Percentiles rank a stretch among this genome's conserved stretches.
Conservation (phyloP, 805 yeast species). For the Saturnispora bothae region DNA sequence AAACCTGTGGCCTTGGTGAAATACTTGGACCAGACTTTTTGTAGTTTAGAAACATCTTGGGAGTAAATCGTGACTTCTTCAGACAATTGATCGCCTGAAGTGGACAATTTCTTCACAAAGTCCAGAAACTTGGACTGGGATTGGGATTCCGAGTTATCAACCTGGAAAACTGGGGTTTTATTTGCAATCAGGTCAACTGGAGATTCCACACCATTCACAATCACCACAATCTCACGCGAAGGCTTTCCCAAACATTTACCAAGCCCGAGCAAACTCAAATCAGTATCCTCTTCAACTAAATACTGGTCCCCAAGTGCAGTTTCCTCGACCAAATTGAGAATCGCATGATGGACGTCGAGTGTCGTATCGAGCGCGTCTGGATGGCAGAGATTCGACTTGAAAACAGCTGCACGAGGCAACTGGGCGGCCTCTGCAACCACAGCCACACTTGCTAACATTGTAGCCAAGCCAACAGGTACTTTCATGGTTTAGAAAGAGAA, state of each 20-base stretch:
- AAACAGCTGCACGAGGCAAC: no score
- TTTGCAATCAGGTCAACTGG: constrained; percentile 24
- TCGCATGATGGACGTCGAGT: constrained; percentile 9
- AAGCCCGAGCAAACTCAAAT: neutral
- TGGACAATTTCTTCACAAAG: constrained; percentile 15
- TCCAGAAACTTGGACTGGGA: constrained; percentile 12
- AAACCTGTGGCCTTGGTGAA: constrained; percentile 26
- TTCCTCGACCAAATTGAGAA: constrained; percentile 3
- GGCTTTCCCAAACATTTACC: constrained; percentile 9
- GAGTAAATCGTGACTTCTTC: no score
- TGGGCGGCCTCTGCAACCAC: neutral
- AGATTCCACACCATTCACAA: constrained; percentile 33
- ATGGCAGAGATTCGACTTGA: no score
- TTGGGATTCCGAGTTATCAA: constrained; percentile 17
- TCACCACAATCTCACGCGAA: constrained; percentile 24
- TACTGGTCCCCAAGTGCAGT: neutral
- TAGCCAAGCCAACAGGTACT: constrained; percentile 7
- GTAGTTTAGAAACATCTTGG: constrained; percentile 6
- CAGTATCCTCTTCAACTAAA: constrained; percentile 23
- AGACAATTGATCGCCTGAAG: constrained; percentile 18
- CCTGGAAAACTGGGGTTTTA: constrained; percentile 16
- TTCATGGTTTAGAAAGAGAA: constrained; percentile 5
- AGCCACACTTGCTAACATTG: constrained; percentile 10
- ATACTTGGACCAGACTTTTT: constrained; percentile 19
- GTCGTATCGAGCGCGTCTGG: no score